Evolutionary conservation across 2,329 filamentous ascomycete species (phyloP).

Genomic region (Diaporthe ilicicola): DNA sequence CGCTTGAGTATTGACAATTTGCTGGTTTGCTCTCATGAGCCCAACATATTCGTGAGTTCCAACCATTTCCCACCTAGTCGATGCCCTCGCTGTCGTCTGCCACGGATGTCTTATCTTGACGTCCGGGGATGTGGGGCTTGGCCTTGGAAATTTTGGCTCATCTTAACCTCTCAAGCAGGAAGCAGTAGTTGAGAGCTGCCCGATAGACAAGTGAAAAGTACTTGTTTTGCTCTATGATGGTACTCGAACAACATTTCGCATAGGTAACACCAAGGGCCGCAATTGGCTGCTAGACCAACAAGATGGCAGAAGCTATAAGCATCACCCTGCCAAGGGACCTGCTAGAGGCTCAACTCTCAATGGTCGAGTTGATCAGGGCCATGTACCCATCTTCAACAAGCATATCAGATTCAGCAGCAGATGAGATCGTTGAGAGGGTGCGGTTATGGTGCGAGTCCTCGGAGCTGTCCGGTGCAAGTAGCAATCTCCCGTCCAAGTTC

Average conservation of each 20-base stretch:
- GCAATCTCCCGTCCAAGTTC: conserved; percentile 11
- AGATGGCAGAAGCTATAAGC: not conserved
- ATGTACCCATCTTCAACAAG: conserved; percentile 27
- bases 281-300: not conserved
- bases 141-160: conserved; percentile 20
- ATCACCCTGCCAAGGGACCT: conserved; percentile 21
- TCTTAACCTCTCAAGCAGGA: not conserved
- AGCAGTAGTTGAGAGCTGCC: not conserved
- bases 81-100: not conserved
- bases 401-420: not conserved
- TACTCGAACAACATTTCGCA: too few relatives aligned
- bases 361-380: conserved; percentile 30
- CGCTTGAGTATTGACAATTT: not conserved
- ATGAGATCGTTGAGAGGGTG: not conserved
- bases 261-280: not conserved
- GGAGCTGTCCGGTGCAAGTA: not conserved
- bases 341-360: conserved; percentile 30
- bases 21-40: not conserved
- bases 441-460: conserved; percentile 28
- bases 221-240: not conserved
- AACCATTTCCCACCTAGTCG: not conserved
- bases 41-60: not conserved
- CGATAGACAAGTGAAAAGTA: not conserved
- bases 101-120: not conserved
- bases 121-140: not conserved